Conservation (phyloP, 345 rosid species). For the Hevea brasiliensis region DNA sequence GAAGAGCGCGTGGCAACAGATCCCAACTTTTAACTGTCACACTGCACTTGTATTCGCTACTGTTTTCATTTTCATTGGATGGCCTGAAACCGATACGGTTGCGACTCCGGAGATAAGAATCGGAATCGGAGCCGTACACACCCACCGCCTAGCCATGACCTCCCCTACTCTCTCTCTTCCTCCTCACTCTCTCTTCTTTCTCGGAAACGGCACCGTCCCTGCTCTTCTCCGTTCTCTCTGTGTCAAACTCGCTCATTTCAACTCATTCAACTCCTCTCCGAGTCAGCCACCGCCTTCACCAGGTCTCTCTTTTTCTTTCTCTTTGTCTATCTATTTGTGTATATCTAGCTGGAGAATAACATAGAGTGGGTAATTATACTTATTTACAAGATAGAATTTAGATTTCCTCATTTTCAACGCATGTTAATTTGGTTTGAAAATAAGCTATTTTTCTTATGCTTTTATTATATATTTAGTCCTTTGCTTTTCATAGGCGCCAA, state of each 20-base stretch:
- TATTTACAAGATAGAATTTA: neutral
- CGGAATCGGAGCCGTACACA: conserved; percentile 28
- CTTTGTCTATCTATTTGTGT: neutral
- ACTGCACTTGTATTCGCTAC: too few species aligned
- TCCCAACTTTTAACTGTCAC: too few species aligned
- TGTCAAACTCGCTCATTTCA: conserved; percentile 35
- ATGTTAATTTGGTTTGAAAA: too few species aligned
- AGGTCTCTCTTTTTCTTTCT: conserved; percentile 32
- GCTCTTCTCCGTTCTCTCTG: conserved; percentile 38
- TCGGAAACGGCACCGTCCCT: conserved; percentile 30
- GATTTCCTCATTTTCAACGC: neutral
- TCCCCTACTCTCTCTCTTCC: conserved; percentile 25
- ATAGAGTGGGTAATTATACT: neutral
- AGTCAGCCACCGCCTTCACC: conserved; percentile 44
- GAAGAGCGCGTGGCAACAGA: too few species aligned
- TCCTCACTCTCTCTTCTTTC: conserved; percentile 51
- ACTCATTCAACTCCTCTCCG: conserved; percentile 46
- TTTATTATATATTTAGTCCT: too few species aligned
- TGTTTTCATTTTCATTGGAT: conserved; percentile 28
- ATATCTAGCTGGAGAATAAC: neutral
- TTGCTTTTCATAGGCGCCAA: too few species aligned
- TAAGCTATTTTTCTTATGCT: neutral
- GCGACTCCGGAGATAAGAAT: conserved; percentile 35
- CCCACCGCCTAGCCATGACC: conserved; percentile 32
- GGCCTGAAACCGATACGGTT: conserved; percentile 47